Evolutionary conservation across 805 yeast species (phyloP).

Genomic region (Wickerhamia fluorescens): DNA sequence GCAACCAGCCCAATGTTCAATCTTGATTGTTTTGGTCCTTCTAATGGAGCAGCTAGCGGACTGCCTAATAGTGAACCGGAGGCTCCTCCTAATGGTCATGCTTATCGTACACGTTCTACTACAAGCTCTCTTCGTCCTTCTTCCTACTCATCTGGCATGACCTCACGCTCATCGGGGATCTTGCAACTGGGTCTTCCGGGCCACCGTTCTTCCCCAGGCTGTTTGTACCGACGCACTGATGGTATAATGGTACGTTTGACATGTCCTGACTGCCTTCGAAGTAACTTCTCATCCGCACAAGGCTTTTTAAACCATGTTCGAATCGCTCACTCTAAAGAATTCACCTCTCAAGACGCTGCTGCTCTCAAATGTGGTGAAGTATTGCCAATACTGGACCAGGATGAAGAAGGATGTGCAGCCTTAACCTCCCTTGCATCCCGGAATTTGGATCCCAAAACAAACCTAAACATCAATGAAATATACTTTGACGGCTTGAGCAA

Average conservation of each 20-base stretch:
- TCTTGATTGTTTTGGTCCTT: neutral
- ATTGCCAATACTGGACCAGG: slow-evolving; percentile 50
- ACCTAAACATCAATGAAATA: slow-evolving; percentile 31
- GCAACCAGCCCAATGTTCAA: neutral
- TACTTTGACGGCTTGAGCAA: slow-evolving; percentile 27
- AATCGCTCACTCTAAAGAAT: slow-evolving; percentile 65
- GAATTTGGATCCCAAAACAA: slow-evolving; percentile 36
- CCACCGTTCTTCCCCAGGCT: slow-evolving; percentile 26
- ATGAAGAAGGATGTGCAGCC: slow-evolving; percentile 39
- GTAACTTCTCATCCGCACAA: slow-evolving; percentile 72
- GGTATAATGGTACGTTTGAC: slow-evolving; percentile 62
- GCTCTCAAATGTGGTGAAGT: slow-evolving; percentile 60
- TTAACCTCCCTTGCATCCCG: slow-evolving; percentile 27
- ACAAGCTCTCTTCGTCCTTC: slow-evolving; percentile 37
- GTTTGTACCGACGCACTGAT: slow-evolving; percentile 61
- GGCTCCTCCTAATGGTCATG: slow-evolving; percentile 4
- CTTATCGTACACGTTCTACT: slow-evolving; percentile 43
- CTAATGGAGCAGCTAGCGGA: slow-evolving; percentile 1
- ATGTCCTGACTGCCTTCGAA: slow-evolving; percentile 60
- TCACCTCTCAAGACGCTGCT: slow-evolving; percentile 66
- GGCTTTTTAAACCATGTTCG: slow-evolving; percentile 76
- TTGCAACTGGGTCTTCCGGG: too few species aligned
- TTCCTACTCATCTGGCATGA: slow-evolving; percentile 1
- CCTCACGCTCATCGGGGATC: neutral
- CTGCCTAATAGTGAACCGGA: slow-evolving; percentile 1